Percentiles rank a stretch among this genome's conserved stretches.
Conservation (phyloP, 1,284 basidiomycete species). For the Cryptococcus wingfieldii region DNA sequence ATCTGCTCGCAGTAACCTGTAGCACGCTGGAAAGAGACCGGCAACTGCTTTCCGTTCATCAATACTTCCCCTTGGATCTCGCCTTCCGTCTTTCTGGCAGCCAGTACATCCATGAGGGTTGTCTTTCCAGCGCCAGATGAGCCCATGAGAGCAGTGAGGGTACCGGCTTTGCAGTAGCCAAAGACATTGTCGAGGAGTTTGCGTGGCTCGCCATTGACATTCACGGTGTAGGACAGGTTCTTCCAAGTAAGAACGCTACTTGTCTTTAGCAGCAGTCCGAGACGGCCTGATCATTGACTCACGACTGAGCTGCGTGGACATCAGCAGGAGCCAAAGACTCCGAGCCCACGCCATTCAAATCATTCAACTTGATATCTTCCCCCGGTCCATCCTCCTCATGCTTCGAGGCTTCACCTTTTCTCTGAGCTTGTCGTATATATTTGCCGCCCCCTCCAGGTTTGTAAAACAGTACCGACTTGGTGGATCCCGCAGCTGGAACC, state of each 20-base stretch:
- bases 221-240: conserved; percentile 51
- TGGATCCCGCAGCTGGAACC: conserved; percentile 34
- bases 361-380: conserved; percentile 15
- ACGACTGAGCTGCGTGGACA: conserved; percentile 22
- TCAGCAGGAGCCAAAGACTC: background rate
- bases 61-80: conserved; percentile 47
- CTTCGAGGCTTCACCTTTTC: conserved; percentile 16
- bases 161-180: conserved; percentile 54
- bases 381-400: conserved; percentile 25
- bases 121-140: conserved; percentile 49
- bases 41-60: conserved; percentile 50
- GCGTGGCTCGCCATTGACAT: conserved; percentile 44
- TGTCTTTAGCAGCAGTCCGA: background rate
- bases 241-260: conserved; percentile 44
- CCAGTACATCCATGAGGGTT: conserved; percentile 50
- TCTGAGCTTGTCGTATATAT: conserved; percentile 24
- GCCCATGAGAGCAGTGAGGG: conserved; percentile 52
- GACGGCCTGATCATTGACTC: background rate
- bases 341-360: conserved; percentile 17
- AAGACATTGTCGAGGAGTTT: conserved; percentile 51
- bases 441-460: conserved; percentile 35
- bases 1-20: conserved; percentile 51
- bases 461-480: conserved; percentile 35
- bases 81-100: conserved; percentile 45
- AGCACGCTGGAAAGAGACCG: conserved; percentile 52